phyloP scores from a whole-genome alignment of 2,329 filamentous ascomycete genomes.

The Sporothrix sp. region DNA sequence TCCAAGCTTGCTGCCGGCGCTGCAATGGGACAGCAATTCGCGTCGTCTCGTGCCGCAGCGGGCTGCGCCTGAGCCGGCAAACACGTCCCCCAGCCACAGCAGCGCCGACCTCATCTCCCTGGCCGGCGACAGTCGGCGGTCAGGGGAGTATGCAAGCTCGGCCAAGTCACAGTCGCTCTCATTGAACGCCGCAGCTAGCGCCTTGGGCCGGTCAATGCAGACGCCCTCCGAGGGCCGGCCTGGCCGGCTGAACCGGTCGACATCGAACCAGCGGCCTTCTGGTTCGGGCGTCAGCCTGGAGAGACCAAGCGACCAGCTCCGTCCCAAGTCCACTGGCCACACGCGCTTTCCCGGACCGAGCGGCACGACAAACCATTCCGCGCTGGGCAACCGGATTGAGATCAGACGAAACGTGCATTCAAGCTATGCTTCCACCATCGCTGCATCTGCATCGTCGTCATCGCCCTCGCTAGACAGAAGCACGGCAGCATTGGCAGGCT shows the following conservation, averaged over 20 bases:
- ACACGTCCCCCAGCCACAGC: constrained; percentile 21
- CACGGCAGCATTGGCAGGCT: neutral
- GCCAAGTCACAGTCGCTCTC: constrained; percentile 34
- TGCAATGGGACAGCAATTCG: constrained; percentile 47
- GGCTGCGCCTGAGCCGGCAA: constrained; percentile 27
- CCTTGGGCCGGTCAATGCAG: constrained; percentile 26
- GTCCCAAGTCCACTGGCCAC: constrained; percentile 10
- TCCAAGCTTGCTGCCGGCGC: constrained; percentile 23
- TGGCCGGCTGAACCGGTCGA: constrained; percentile 2
- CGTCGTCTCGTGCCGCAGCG: constrained; percentile 35
- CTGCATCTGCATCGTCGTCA: neutral
- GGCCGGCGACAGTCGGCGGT: constrained; percentile 26
- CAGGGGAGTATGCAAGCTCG: constrained; percentile 29
- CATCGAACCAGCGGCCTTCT: constrained; percentile 11
- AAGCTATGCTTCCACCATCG: constrained; percentile 6
- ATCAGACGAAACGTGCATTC: constrained; percentile 15
- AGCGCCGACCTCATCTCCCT: constrained; percentile 18
- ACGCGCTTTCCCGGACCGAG: neutral
- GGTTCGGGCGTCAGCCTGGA: neutral
- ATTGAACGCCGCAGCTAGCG: constrained; percentile 47
- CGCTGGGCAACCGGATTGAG: constrained; percentile 9
- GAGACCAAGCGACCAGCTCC: neutral
- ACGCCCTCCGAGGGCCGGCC: neutral
- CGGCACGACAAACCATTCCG: neutral
- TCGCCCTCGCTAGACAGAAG: neutral